A percentile compares a stretch with the other conserved stretches of the same genome.
Conservation (phyloP, 345 rosid species). For the Angophora floribunda region DNA sequence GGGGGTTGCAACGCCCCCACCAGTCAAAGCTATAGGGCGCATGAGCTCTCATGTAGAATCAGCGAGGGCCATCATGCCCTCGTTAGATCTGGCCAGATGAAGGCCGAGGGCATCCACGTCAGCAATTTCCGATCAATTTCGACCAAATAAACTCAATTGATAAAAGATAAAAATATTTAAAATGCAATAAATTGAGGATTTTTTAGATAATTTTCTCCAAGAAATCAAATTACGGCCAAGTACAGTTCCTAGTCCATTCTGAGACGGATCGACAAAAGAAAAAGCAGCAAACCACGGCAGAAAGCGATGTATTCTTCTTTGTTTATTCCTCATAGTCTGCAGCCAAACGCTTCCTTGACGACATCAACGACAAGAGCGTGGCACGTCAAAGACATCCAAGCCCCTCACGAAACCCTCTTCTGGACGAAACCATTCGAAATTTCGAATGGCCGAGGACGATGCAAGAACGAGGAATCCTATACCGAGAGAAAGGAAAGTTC, state of each 20-base stretch:
- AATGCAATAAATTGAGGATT: too few relatives aligned
- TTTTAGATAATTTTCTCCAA: background rate
- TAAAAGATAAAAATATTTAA: too few relatives aligned
- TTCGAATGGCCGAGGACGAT: background rate
- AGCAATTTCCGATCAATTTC: fast-evolving
- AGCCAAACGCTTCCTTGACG: background rate
- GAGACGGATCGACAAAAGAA: background rate
- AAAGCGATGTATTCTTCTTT: background rate
- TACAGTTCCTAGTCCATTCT: background rate
- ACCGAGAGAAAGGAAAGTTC: background rate
- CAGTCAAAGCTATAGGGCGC: background rate
- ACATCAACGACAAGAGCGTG: background rate
- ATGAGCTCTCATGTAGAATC: too few relatives aligned
- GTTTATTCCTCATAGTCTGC: background rate
- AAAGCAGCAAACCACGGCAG: background rate
- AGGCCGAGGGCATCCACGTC: fast-evolving
- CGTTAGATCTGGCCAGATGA: too few relatives aligned
- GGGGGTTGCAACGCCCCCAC: fast-evolving
- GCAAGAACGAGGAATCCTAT: background rate
- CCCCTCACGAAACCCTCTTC: background rate
- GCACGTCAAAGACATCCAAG: background rate
- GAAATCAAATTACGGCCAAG: background rate
- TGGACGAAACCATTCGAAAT: background rate
- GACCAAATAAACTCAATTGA: too few relatives aligned
- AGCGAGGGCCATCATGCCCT: too few relatives aligned